phyloP scores from a whole-genome alignment of 805 yeast species.

The Saturnispora galanensis region DNA sequence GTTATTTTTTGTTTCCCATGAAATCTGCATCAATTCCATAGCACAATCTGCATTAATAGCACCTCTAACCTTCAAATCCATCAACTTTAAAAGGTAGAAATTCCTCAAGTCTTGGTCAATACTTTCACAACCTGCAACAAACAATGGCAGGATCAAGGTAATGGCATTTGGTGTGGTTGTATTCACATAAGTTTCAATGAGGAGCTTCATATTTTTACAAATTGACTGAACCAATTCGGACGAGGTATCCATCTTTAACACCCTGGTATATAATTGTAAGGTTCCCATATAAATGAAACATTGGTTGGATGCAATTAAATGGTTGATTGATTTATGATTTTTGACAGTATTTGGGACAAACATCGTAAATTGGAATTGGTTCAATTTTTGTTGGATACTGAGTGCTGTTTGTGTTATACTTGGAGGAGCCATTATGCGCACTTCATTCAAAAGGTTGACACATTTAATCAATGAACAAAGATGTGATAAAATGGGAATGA shows the following conservation, averaged over 20 bases:
- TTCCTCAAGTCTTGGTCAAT: conserved; percentile 27
- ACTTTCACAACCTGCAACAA: conserved; percentile 53
- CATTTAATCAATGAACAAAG: conserved; percentile 33
- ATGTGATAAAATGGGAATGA: conserved; percentile 49
- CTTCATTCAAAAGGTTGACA: conserved; percentile 15
- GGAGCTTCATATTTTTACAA: conserved; percentile 30
- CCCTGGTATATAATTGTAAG: conserved; percentile 48
- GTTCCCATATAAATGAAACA: conserved; percentile 45
- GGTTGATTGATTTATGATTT: conserved; percentile 15
- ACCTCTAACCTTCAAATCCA: conserved; percentile 33
- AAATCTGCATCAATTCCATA: conserved; percentile 34
- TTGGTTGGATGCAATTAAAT: conserved; percentile 38
- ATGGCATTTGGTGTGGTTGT: conserved; percentile 42
- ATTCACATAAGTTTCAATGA: conserved; percentile 32
- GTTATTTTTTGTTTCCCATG: conserved; percentile 45
- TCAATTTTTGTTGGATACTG: conserved; percentile 28
- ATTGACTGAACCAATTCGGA: conserved; percentile 41
- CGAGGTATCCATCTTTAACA: conserved; percentile 35
- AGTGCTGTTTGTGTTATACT: conserved; percentile 29
- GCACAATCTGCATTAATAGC: conserved; percentile 25
- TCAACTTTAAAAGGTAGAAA: conserved; percentile 33
- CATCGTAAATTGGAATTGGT: conserved; percentile 19
- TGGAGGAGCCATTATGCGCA: conserved; percentile 10
- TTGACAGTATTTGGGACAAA: conserved; percentile 6
- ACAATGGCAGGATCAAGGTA: conserved; percentile 45